Evolutionary conservation across 2,329 filamentous ascomycete species (phyloP), one percentile per base, ranked within the genome.

Genomic region (Cladorrhinum sp.): DNA sequence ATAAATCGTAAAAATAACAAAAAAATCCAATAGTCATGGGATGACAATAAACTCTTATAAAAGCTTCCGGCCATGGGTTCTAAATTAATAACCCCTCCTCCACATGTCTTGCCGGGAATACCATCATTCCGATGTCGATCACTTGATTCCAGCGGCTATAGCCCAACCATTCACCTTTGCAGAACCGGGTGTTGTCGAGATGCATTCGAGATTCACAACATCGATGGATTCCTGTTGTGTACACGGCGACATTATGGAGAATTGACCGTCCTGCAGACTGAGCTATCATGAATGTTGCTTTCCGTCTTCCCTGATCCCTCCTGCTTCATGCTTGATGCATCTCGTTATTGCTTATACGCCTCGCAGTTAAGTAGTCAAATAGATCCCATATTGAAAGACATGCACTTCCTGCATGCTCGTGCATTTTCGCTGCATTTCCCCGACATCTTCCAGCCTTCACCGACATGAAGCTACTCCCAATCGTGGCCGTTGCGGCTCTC

Each of bases 401-500:
- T 22, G 41, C 41, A 45, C 41, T 45, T 22, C 18, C 16, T 45
- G 41, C 41, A 45, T 45, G 3, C 41, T 45, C 41, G n/a, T 22
- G 41, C 41, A 45, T 45, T 45, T 36, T 27, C 51, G 23, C 25
- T 29, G 51, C 51, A 36, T 29, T 53, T 32, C 25, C 5, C 25
- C 48, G 52, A n/a, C 27, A 24, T 16, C 22, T 25, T 22, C 22
- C 22, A 48, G 22, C 9, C 49, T 25, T 24, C 24, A 24, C 36
- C 53, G 60, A 23, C 5, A 66, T 66, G 61, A 64, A 59, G 53
- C 51, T 24, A 23, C 16, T 27, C 41, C 13, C 49, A 16, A n/a
- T 65, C 24, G 23, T 16, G 8, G 16, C 32, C 12, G 9, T 36
- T 13, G 32, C 32, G 32, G 32, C 4, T 13, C 32, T 61, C 16